Conservation (phyloP, 2,329 filamentous ascomycete genomes). For the Escovopsis sp. region DNA sequence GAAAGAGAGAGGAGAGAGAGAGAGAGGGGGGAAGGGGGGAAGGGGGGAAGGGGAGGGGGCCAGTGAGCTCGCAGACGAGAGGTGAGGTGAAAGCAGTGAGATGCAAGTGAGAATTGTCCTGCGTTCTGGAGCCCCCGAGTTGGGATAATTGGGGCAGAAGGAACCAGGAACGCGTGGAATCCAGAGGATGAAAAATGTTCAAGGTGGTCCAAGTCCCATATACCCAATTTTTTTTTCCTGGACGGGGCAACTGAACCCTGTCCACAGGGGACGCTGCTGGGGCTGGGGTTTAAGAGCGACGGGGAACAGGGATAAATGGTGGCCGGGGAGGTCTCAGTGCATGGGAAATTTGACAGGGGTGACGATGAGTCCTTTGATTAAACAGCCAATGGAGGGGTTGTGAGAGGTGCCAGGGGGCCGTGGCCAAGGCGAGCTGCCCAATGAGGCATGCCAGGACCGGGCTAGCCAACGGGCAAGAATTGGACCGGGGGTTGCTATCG, state of each 20-base stretch:
- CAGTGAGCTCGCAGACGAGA: too few species aligned
- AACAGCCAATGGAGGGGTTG: constrained; percentile 32
- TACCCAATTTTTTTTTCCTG: constrained; percentile 4
- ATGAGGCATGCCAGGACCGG: constrained; percentile 31
- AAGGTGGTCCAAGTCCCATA: constrained; percentile 7
- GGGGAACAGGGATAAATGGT: constrained; percentile 6
- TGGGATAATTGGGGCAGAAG: background rate
- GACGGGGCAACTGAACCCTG: background rate
- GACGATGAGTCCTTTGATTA: constrained; percentile 30
- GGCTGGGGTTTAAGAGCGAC: constrained; percentile 5
- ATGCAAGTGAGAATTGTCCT: background rate
- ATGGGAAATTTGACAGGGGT: constrained; percentile 36
- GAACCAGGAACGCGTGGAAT: constrained; percentile 1
- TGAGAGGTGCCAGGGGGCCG: constrained; percentile 19
- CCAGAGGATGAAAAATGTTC: constrained; percentile 1
- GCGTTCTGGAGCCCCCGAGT: background rate
- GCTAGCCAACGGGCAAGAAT: constrained; percentile 28
- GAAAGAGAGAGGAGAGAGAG: too few species aligned
- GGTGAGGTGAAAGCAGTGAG: background rate
- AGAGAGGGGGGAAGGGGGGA: too few species aligned
- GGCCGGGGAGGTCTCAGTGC: constrained; percentile 25
- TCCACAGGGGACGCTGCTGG: constrained; percentile 5
- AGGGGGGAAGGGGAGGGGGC: too few species aligned
- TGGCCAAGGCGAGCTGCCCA: constrained; percentile 30
- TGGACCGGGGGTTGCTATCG: constrained; percentile 21